Evolutionary conservation across 2,329 filamentous ascomycete species (phyloP).

Genomic region (Onygenales sp.): DNA sequence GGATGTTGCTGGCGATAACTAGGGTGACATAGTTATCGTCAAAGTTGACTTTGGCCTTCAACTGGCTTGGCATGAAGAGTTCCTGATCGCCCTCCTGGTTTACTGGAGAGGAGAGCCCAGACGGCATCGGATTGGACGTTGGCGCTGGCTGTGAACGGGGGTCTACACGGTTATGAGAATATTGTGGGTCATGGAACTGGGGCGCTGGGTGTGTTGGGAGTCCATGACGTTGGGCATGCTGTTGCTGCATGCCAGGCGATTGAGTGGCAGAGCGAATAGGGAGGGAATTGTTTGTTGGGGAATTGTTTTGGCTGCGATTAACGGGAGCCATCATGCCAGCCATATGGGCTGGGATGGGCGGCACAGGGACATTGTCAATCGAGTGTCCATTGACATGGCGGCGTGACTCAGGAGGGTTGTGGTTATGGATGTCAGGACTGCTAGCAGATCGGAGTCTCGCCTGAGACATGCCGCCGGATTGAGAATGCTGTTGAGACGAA

Average conservation of each 20-base stretch:
- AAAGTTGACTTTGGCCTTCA: slow-evolving; percentile 93
- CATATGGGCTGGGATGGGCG: slow-evolving; percentile 65
- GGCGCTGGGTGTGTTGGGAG: slow-evolving; percentile 22
- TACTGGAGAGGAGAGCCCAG: slow-evolving; percentile 22
- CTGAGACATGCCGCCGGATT: slow-evolving; percentile 46
- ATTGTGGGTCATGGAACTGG: slow-evolving; percentile 32
- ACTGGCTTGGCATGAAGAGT: slow-evolving; percentile 56
- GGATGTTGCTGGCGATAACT: slow-evolving; percentile 93
- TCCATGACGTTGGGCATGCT: slow-evolving; percentile 41
- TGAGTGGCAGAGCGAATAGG: slow-evolving; percentile 61
- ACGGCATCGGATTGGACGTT: slow-evolving; percentile 11
- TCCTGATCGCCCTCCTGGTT: slow-evolving; percentile 25
- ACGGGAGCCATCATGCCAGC: slow-evolving; percentile 51
- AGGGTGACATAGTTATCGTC: slow-evolving; percentile 87
- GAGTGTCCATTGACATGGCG: slow-evolving; percentile 46
- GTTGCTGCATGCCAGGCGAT: slow-evolving; percentile 56
- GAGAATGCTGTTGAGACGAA: slow-evolving; percentile 34
- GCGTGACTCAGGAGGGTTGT: slow-evolving; percentile 43
- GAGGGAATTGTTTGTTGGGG: slow-evolving; percentile 58
- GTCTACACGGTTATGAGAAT: slow-evolving; percentile 19
- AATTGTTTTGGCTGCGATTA: slow-evolving; percentile 72
- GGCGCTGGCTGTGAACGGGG: slow-evolving; percentile 12
- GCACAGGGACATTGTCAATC: slow-evolving; percentile 56
- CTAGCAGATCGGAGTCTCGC: slow-evolving; percentile 82
- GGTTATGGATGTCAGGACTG: slow-evolving; percentile 74